Base-by-base conservation (phyloP, 176 grass and related monocot species). In the Eragrostis nindensis region DNA sequence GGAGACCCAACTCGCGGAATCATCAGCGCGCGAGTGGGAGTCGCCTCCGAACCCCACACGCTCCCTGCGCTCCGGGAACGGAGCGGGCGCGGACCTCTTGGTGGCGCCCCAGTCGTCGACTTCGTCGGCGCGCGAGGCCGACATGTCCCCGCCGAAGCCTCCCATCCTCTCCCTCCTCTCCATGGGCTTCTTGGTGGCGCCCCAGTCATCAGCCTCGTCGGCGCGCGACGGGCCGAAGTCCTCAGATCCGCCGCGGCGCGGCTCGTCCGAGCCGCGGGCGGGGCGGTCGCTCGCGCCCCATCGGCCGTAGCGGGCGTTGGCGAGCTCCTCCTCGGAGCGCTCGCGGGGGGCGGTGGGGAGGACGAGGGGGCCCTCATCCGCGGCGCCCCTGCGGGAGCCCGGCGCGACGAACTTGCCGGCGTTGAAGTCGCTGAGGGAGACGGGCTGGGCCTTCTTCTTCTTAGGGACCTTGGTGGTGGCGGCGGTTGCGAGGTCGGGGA, bases 381-480 rank as follows among this genome's bases (percentile, higher is more conserved):
- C 52, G 52, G 52, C 18, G 18, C 6, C 3, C 62, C 62, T 64
- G 70, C 84, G 87, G 66, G 71, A 74, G 21, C 75, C n/a, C 75
- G 84, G 56, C 19, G 80, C 39, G 49, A 78, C 57, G 70, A 79
- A 78, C 83, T 83, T 89, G 41, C 27, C 9, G 43, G 57, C 77
- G 71, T 74, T 83, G 80, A 89, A 92, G 24, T 86, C 87, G 54
- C 52, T 76, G 59, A 87, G 84, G 44, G 87, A 40, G 21, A 89
- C 29, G 18, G 87, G 16, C 73, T 92, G 87, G 45, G 80, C 8
- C 87, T 89, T 92, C 84, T 92, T 92, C 80, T 92, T 92, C 87
- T 92, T 92, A 65, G 84, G 84, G 42, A 85, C 50, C 76, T 86
- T 92, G 48, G 87, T 81, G 60, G 87, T 69, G 59, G 83, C 74